Evolutionary conservation across 345 rosid species (phyloP).

Genomic region (Clausena lansium): DNA sequence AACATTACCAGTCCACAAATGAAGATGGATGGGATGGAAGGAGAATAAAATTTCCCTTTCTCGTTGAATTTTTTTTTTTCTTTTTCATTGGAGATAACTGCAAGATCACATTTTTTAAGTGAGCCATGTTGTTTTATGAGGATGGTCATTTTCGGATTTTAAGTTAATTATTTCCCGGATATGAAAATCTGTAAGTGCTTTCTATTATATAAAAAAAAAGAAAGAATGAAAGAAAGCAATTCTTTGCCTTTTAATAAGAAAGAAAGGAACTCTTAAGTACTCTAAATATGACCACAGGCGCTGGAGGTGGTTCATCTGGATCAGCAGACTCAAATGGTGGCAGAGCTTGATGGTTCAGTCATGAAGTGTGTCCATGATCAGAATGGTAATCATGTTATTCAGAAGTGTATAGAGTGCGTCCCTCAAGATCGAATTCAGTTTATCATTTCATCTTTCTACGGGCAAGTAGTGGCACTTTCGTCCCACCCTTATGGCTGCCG

Average conservation of each 20-base stretch:
- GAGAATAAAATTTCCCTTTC: neutral
- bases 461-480: constrained; percentile 85
- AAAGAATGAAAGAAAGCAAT: neutral
- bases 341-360: constrained; percentile 85
- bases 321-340: constrained; percentile 70
- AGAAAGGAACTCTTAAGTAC: neutral
- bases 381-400: constrained; percentile 99
- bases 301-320: constrained; percentile 82
- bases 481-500: constrained; percentile 99
- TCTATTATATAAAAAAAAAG: neutral
- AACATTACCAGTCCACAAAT: neutral
- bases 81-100: neutral
- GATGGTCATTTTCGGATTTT: neutral
- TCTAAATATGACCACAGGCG: constrained; percentile 49
- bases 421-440: constrained; percentile 80
- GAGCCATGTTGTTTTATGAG: neutral
- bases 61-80: neutral
- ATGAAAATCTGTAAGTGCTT: constrained; percentile 19
- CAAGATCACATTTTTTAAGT: neutral
- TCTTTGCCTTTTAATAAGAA: too few species aligned
- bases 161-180: neutral
- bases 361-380: constrained; percentile 96
- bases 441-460: constrained; percentile 81
- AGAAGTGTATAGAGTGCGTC: constrained; percentile 89
- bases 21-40: neutral